Evolutionary conservation across 139 green algal genomes (phyloP), one percentile per base, ranked within the genome.

Genomic region (Auxenochlorella protothecoides): DNA sequence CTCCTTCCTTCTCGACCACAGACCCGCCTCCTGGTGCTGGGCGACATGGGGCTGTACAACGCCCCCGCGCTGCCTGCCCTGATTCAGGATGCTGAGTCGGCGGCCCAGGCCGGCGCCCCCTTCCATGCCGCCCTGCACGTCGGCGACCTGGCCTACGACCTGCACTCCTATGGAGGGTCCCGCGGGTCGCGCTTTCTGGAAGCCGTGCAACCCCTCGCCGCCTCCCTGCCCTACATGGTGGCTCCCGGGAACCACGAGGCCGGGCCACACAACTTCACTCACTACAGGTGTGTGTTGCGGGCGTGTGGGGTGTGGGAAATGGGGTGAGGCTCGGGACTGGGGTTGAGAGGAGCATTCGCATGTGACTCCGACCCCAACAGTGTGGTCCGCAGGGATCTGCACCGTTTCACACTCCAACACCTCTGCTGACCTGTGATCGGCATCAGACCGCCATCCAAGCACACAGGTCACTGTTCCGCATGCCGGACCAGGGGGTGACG

Each of bases 141-240:
- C n/a, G 75, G 75, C 5, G 75, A 80, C 75, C 13, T 80, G 0
- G 75, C 63, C 4, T 80, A 80, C 66, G 75, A 80, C 51, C 55
- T 80, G 7, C 15, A 69, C 63, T 12, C 14, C 6, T 44, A 71
- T 56, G 11, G 56, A 54, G 75, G 75, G 44, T 64, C 69, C 0
- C 66, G 68, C 3, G 69, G 12, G 3, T n/a, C 62, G 16, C 55
- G 55, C 6, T 80, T 80, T 52, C 51, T 80, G 54, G 6, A 12
- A 5, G 15, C 44, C 12, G 51, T 68, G 4, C 55, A 80, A 55
- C 75, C 75, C 6, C 52, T 71, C 13, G 15, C 75, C 0, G 57
- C 63, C 3, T n/a, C 3, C 55, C 14, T 80, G 54, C 75, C 75
- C 51, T 76, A 68, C 69, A 61, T 80, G 55, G 75, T 71, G 54